These are phyloP conservation scores for Hypocreales sp. DNA, from an alignment of 2,329 filamentous ascomycete species.

Conservation along the genomic window DNA sequence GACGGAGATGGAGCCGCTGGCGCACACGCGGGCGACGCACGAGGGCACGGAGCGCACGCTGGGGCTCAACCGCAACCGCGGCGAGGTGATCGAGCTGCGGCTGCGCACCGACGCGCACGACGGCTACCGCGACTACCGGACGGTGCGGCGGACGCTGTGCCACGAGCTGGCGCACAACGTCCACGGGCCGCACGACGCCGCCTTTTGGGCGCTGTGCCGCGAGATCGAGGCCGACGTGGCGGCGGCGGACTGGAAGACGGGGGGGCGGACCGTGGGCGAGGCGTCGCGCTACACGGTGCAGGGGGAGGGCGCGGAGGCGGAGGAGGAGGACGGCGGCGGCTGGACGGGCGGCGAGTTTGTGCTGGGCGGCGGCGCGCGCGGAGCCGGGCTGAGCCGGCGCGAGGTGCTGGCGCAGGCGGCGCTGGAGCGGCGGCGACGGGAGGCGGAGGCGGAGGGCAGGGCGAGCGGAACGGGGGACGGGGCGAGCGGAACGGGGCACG, in stretches of 20 bases:
- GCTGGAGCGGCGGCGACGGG: constrained; percentile 17
- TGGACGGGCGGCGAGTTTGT: constrained; percentile 72
- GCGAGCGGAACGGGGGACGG: constrained; percentile 14
- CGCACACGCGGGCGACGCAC: constrained; percentile 57
- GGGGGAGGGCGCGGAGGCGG: constrained; percentile 32
- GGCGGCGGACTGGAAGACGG: constrained; percentile 58
- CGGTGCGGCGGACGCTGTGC: constrained; percentile 80
- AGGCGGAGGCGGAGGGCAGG: constrained; percentile 16
- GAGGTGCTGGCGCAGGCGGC: constrained; percentile 52
- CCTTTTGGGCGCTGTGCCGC: constrained; percentile 82
- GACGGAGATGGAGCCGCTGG: constrained; percentile 87
- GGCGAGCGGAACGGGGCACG: too few species aligned
- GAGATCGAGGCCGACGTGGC: constrained; percentile 82
- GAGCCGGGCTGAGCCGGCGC: constrained; percentile 43
- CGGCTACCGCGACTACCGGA: constrained; percentile 85
- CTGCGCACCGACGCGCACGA: constrained; percentile 89
- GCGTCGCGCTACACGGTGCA: constrained; percentile 42
- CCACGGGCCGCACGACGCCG: constrained; percentile 63
- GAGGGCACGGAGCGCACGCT: constrained; percentile 62
- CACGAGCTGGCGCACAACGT: constrained; percentile 94
- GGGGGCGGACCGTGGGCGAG: constrained; percentile 52
- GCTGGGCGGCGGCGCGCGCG: constrained; percentile 37
- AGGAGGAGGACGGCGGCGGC: constrained; percentile 52
- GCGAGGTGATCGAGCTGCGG: constrained; percentile 80
- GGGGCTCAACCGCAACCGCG: constrained; percentile 74